Evolutionary conservation across 2,329 filamentous ascomycete genomes (phyloP), one percentile per base, ranked within the genome.

Genomic region (Neofusicoccum umdonicola): DNA sequence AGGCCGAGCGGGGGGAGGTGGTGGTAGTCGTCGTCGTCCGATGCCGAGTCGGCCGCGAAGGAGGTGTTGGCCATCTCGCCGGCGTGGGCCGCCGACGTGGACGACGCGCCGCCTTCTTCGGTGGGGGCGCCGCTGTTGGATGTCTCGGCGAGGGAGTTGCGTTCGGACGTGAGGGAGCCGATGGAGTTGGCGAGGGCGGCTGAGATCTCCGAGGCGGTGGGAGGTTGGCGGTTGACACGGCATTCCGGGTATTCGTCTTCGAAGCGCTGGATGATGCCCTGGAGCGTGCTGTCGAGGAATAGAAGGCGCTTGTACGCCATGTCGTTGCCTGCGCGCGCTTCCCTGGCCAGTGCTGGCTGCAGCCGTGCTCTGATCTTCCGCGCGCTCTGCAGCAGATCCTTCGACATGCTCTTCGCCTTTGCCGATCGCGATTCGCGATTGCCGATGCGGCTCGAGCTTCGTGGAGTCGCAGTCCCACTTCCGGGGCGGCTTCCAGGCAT

Each of bases 211-310:
- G 62, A 64, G 44, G 57, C n/a, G 34, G 69, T 69, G 66, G 66
- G 6, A 67, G 35, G 67, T 70, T 39, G 17, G 17, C 74, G 71
- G 15, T 73, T 69, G 47, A 87, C 81, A 41, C 92, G 88, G 0
- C 91, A 96, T 73, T 98, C 94, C 0, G 95, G 95, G 71, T 93
- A 98, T 77, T 98, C 94, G 74, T 96, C 91, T 76, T 98, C 95
- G 74, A 98, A 99, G 34, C 95, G 90, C 74, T 92, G 89, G 72
- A 98, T 98, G 80, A 98, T 97, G 69, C 90, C 89, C 71, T 93
- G 85, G 9, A 99, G 83, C 0, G 95, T 98, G 66, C 90, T 84
- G 71, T 97, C 93, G 35, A 99, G 85, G 84, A 97, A 97, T 48
- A 90, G 82, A 19, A 98, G 85, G 56, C 90, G 90, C 41, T 93